Conservation (phyloP, 2,329 filamentous ascomycete species). For the Fusarium sororula region DNA sequence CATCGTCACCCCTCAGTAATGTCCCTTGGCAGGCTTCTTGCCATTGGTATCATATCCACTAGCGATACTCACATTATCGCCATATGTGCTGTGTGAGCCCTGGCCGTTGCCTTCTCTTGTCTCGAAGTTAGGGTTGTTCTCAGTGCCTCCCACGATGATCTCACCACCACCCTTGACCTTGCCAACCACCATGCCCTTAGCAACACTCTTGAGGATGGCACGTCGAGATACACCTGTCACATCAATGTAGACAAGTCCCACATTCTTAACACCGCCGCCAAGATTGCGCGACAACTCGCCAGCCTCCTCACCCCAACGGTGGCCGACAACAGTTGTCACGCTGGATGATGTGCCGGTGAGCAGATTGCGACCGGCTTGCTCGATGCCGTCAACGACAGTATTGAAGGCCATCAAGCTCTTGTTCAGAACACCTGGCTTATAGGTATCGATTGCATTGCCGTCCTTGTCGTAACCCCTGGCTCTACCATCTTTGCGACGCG, state of each 20-base stretch:
- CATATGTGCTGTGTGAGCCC: slow-evolving; percentile 39
- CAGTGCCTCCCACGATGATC: slow-evolving; percentile 76
- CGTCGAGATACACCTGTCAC: slow-evolving; percentile 89
- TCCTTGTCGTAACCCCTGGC: slow-evolving; percentile 73
- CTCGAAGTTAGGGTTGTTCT: slow-evolving; percentile 38
- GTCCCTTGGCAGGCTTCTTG: slow-evolving; percentile 45
- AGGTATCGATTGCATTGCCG: slow-evolving; percentile 69
- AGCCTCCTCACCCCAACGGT: slow-evolving; percentile 88
- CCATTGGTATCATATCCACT: slow-evolving; percentile 43
- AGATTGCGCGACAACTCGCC: slow-evolving; percentile 79
- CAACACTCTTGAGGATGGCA: slow-evolving; percentile 92
- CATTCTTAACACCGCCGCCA: slow-evolving; percentile 91
- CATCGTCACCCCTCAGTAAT: slow-evolving; percentile 16
- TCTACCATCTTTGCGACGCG: slow-evolving; percentile 61
- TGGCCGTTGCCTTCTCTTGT: slow-evolving; percentile 38
- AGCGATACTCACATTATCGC: slow-evolving; percentile 41
- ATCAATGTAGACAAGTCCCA: slow-evolving; percentile 96
- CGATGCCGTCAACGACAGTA: slow-evolving; percentile 92
- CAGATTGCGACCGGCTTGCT: slow-evolving; percentile 83
- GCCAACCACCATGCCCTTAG: slow-evolving; percentile 94
- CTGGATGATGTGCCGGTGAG: slow-evolving; percentile 78
- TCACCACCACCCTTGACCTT: slow-evolving; percentile 78
- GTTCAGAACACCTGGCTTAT: slow-evolving; percentile 93
- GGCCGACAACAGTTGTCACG: slow-evolving; percentile 87
- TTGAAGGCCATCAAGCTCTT: slow-evolving; percentile 97